Evolutionary conservation across 192 early-diverging fungal genomes (phyloP).

Genomic region (Coemansia sp.): DNA sequence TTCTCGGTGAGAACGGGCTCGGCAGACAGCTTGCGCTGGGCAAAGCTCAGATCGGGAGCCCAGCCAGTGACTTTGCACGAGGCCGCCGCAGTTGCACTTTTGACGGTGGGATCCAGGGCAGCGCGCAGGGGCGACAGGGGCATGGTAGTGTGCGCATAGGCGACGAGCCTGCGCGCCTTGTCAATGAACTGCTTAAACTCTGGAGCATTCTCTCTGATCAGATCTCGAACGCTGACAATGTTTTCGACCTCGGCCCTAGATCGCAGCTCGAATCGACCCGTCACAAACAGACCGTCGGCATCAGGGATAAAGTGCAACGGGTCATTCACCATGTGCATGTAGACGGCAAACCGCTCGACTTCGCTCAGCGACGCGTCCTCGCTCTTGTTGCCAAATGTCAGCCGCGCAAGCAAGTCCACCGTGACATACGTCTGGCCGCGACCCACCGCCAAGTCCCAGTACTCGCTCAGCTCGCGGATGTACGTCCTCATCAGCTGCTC

Average conservation of each 20-base stretch:
- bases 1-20: conserved; percentile 10
- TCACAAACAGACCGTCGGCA: conserved; percentile 48
- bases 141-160: conserved; percentile 17
- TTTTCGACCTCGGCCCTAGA: conserved; percentile 41
- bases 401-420: conserved; percentile 34
- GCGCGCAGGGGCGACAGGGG: conserved; percentile 21
- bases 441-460: conserved; percentile 26
- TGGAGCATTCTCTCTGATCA: conserved; percentile 54
- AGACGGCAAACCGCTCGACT: conserved; percentile 56
- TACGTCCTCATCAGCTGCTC: conserved; percentile 37
- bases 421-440: conserved; percentile 31
- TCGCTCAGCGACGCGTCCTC: conserved; percentile 9
- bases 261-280: conserved; percentile 56
- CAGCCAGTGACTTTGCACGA: conserved; percentile 29
- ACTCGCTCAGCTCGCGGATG: conserved; percentile 31
- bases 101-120: conserved; percentile 19
- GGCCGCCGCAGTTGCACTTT: conserved; percentile 7
- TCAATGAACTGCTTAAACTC: conserved; percentile 55
- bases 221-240: conserved; percentile 46
- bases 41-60: background rate
- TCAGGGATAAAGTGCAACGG: conserved; percentile 56
- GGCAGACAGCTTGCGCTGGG: conserved; percentile 1
- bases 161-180: conserved; percentile 48
- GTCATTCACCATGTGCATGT: conserved; percentile 59
- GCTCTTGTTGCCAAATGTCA: conserved; percentile 24